Base-by-base conservation (phyloP, 768 basidiomycete species). In the Lentinula edodes region DNA sequence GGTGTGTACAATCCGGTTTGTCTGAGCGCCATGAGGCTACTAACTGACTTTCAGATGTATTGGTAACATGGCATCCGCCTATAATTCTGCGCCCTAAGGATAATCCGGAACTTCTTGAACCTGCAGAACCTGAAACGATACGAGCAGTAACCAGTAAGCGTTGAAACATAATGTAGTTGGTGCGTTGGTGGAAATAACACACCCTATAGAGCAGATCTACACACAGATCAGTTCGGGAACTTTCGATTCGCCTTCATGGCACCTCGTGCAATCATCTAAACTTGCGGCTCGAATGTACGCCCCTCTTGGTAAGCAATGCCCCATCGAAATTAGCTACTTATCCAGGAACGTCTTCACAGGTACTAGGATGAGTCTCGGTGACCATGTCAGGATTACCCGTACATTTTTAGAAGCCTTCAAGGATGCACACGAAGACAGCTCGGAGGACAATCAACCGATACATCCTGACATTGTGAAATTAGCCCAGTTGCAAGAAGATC, bases 181-280 rank as follows among this genome's bases (percentile, higher is more conserved):
- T 8, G 45, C 8, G 16, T 35, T 34, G 46, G 20, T 50, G 34
- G 36, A 6, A 16, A 18, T 10, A 36, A 59, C 0, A 7, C 43
- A 9, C 65, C 83, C 36, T 93, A 15, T 93, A 2, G 70, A 81
- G 5, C 76, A 76, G 61, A 81, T 95, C 70, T 83, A 89, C 48
- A 76, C 84, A 32, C 78, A 83, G 58, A 92, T 95, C 65, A 84
- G 86, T 62, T 82, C 83, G 32, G 91, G 90, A 5, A 92, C 90
- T 1, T 79, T 93, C 54, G 89, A 93, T 64, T 88, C 93, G 3
- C 94, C 93, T 28, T 89, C 89, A 5, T 95, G 93, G 91, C 81
- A 86, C 64, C 75, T 88, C 38, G 78, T 93, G 43, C 83, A 91
- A 50, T 83, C 81, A 20, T 87, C 89, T 23, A 91, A 92, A 70